Evolutionary conservation across 768 basidiomycete species (phyloP).

Genomic region (Calocybe indica): DNA sequence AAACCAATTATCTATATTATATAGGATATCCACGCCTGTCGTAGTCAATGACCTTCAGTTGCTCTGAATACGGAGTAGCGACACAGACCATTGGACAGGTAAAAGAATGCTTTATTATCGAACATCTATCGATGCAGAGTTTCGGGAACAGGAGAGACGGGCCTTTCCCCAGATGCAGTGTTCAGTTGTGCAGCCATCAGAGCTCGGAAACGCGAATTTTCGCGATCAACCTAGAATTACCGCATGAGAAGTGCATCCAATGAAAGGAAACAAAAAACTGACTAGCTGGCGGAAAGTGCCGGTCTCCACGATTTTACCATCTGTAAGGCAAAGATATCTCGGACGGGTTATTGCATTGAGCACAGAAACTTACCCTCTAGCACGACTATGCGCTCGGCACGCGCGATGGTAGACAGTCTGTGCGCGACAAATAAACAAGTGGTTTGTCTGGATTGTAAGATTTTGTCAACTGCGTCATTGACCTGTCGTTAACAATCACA

Average conservation of each 20-base stretch:
- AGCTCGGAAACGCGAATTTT: conserved; percentile 74
- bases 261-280: conserved; percentile 13
- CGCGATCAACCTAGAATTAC: conserved; percentile 45
- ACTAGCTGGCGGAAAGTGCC: conserved; percentile 80
- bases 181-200: conserved; percentile 89
- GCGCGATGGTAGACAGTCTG: conserved; percentile 82
- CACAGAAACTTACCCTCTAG: conserved; percentile 57
- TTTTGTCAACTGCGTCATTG: conserved; percentile 88
- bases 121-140: background rate
- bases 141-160: background rate
- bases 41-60: no score
- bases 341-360: background rate
- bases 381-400: conserved; percentile 86
- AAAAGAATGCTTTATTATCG: no score
- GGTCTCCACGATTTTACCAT: conserved; percentile 75
- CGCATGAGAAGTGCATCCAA: background rate
- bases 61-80: no score
- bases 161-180: conserved; percentile 32
- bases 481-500: conserved; percentile 35
- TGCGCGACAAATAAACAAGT: conserved; percentile 91
- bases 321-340: conserved; percentile 23
- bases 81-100: no score
- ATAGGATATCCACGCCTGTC: no score
- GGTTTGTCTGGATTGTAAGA: conserved; percentile 70
- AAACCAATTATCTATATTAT: no score